These are phyloP conservation scores for Flaveria trinervia DNA, from an alignment of 129 eudicot genomes.

Conservation along the genomic window DNA sequence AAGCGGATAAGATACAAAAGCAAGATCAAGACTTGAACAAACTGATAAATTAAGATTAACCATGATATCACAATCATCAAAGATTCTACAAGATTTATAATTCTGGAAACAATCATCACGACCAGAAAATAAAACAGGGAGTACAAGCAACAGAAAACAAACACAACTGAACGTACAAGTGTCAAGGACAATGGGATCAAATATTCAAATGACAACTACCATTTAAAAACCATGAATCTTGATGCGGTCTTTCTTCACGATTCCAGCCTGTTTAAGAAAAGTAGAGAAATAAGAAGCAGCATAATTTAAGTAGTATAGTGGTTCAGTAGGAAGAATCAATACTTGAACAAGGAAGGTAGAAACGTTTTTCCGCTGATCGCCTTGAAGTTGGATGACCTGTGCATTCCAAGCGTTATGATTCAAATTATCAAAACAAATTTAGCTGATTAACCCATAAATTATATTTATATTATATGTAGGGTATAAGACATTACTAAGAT, in stretches of 20 bases:
- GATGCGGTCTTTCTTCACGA: conserved; percentile 83
- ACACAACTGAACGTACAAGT: conserved; percentile 17
- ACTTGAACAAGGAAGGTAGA: conserved; percentile 44
- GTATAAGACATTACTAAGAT: neutral
- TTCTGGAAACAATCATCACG: conserved; percentile 13
- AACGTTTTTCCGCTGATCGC: conserved; percentile 46
- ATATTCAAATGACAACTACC: conserved; percentile 17
- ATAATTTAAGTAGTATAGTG: neutral
- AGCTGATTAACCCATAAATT: neutral
- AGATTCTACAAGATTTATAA: conserved; percentile 16
- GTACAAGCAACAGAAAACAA: conserved; percentile 13
- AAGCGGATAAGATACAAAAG: neutral
- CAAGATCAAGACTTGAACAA: conserved; percentile 16
- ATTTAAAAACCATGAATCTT: conserved; percentile 78
- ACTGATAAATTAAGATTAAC: conserved; percentile 28
- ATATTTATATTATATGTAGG: neutral
- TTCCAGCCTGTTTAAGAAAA: conserved; percentile 51
- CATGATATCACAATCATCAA: conserved; percentile 23
- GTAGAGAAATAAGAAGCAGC: neutral
- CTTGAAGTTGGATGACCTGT: conserved; percentile 46
- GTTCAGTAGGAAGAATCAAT: neutral
- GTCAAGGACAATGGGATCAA: conserved; percentile 10
- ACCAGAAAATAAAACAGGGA: neutral
- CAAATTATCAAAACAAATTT: neutral
- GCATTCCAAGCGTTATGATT: neutral